Conservation (phyloP, 352 stramenopile genomes). For the Phytopythium montanum region DNA sequence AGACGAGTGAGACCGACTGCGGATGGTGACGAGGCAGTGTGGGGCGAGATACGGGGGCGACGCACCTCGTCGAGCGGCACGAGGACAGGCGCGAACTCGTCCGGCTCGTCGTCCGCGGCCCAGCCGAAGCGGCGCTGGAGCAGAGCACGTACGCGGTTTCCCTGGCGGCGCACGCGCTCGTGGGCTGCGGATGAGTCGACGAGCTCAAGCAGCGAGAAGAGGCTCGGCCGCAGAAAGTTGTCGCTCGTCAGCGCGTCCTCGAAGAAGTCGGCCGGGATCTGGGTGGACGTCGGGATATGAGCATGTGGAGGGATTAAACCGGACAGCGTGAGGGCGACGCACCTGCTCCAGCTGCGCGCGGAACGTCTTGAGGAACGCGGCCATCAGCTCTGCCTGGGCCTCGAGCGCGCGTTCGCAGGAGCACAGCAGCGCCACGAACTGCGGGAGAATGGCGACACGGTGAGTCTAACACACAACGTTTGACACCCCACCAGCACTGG, state of each 20-base stretch:
- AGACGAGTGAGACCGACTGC: neutral
- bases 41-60: neutral
- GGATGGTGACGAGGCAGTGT: neutral
- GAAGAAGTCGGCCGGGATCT: constrained; percentile 75
- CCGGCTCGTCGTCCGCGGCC: constrained; percentile 17
- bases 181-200: constrained; percentile 38
- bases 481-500: neutral
- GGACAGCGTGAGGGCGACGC: neutral
- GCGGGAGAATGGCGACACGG: neutral
- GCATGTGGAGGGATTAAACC: neutral
- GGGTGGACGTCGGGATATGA: neutral
- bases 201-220: constrained; percentile 65
- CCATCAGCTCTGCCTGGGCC: constrained; percentile 39
- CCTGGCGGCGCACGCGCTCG: constrained; percentile 26
- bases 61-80: constrained; percentile 14
- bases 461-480: constrained; percentile 2
- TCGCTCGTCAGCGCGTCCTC: constrained; percentile 50
- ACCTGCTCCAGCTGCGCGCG: constrained; percentile 58
- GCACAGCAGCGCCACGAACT: constrained; percentile 62
- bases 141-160: constrained; percentile 26
- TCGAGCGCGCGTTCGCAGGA: constrained; percentile 53
- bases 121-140: constrained; percentile 37
- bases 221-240: constrained; percentile 61
- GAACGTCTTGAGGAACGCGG: constrained; percentile 55
- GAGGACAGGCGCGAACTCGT: constrained; percentile 50